A percentile compares a stretch with the other conserved stretches of the same genome.
phyloP scores from a whole-genome alignment of 352 stramenopile genomes.

The Globisporangium okanoganense region DNA sequence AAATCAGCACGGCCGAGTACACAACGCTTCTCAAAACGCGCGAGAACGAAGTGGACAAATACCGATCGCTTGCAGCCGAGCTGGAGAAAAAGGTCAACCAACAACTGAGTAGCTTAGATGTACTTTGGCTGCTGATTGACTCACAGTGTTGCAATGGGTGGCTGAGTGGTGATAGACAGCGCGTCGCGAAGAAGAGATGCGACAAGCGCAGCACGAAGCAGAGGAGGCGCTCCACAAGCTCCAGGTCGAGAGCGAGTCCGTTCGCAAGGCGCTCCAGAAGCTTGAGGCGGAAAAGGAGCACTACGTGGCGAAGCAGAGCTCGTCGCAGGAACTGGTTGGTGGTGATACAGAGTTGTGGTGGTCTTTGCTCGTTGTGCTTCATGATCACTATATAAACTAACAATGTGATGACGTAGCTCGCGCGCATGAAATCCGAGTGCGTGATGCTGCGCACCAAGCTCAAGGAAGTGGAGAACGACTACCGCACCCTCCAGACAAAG shows the following conservation, averaged over 20 bases:
- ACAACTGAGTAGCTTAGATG: neutral
- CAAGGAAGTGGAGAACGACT: constrained; percentile 78
- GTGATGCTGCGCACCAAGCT: constrained; percentile 59
- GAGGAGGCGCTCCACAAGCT: constrained; percentile 52
- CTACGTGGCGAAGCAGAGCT: constrained; percentile 36
- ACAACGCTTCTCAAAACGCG: constrained; percentile 30
- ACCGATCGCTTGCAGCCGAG: constrained; percentile 26
- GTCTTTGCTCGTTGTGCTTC: neutral
- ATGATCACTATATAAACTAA: neutral
- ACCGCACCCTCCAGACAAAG: constrained; percentile 66
- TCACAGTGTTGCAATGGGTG: neutral
- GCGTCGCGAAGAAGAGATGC: constrained; percentile 44
- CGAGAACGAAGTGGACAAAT: constrained; percentile 51
- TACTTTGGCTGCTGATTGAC: neutral
- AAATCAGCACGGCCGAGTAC: constrained; percentile 19
- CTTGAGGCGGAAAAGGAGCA: constrained; percentile 58
- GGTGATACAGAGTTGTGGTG: neutral
- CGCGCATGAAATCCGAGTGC: constrained; percentile 67
- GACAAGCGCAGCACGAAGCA: constrained; percentile 25
- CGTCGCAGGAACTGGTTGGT: constrained; percentile 59
- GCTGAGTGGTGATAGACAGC: constrained; percentile 28
- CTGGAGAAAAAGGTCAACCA: constrained; percentile 48
- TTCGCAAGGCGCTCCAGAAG: constrained; percentile 37
- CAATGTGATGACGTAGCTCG: constrained; percentile 25
- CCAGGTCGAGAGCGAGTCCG: constrained; percentile 44